Conservation (phyloP, 805 yeast genomes). For the Hanseniaspora osmophila region DNA sequence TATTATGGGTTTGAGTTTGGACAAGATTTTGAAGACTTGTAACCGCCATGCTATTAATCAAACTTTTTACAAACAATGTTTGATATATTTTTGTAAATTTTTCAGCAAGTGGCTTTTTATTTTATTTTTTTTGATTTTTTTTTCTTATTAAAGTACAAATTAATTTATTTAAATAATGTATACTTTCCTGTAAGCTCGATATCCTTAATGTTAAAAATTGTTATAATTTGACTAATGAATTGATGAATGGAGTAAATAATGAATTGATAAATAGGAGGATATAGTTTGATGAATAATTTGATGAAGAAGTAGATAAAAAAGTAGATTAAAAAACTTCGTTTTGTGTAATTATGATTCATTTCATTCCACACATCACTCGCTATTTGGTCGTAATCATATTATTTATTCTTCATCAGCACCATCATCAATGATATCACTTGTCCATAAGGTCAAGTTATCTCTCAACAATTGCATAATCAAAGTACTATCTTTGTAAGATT, state of each 20-base stretch:
- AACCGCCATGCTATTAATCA: background rate
- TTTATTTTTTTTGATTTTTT: background rate
- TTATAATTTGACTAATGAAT: background rate
- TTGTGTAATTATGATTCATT: too few species aligned
- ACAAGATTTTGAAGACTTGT: slow-evolving; percentile 10
- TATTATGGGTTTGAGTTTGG: slow-evolving; percentile 19
- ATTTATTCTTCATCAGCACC: slow-evolving; percentile 17
- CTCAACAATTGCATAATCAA: slow-evolving; percentile 97
- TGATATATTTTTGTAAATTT: too few species aligned
- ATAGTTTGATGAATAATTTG: too few species aligned
- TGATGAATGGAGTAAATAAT: slow-evolving; percentile 10
- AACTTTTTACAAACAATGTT: background rate
- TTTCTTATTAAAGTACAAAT: background rate
- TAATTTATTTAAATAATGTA: background rate
- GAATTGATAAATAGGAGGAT: too few species aligned
- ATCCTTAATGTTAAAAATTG: background rate
- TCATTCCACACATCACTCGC: too few species aligned
- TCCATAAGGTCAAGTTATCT: slow-evolving; percentile 97
- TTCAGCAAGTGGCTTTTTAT: too few species aligned
- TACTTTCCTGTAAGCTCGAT: background rate
- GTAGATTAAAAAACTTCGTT: too few species aligned
- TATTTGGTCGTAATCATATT: too few species aligned
- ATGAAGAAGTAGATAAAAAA: too few species aligned
- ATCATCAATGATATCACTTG: slow-evolving; percentile 58
- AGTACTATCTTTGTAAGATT: slow-evolving; percentile 95